Evolutionary conservation across 805 yeast species (phyloP).

Genomic region (Suhomyces pyralidae): DNA sequence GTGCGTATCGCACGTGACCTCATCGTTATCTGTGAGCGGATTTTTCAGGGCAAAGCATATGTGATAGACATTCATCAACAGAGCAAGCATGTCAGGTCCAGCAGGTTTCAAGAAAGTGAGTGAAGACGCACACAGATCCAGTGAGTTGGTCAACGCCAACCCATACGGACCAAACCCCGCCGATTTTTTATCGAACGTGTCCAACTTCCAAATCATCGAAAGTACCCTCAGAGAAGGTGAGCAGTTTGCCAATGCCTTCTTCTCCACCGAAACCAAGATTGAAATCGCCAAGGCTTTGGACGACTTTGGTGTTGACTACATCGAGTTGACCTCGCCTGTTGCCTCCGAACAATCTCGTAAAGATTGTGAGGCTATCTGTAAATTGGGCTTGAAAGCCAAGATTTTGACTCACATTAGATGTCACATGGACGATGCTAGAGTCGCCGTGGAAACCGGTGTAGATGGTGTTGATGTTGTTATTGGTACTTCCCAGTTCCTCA

Average conservation of each 20-base stretch:
- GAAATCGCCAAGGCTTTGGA: conserved; percentile 60
- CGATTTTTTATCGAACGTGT: conserved; percentile 54
- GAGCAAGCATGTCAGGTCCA: conserved; percentile 22
- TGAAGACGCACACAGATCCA: conserved; percentile 31
- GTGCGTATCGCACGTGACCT: background rate
- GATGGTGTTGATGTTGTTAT: conserved; percentile 62
- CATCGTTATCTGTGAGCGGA: background rate
- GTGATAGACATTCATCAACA: background rate
- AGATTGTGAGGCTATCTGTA: conserved; percentile 59
- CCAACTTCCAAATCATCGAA: conserved; percentile 52
- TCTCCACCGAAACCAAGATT: conserved; percentile 53
- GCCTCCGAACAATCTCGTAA: conserved; percentile 56
- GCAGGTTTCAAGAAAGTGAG: conserved; percentile 36
- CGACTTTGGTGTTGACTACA: conserved; percentile 60
- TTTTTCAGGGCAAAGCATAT: background rate
- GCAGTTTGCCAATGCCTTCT: conserved; percentile 62
- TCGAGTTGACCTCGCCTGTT: conserved; percentile 58
- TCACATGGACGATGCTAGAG: conserved; percentile 60
- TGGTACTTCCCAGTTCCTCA: conserved; percentile 56
- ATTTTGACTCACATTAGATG: conserved; percentile 59
- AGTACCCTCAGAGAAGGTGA: conserved; percentile 63
- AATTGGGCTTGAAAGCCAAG: conserved; percentile 56
- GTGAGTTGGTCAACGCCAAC: conserved; percentile 26
- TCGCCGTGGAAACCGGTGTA: conserved; percentile 61
- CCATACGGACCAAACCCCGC: conserved; percentile 61